Evolutionary conservation across 148 eudicot species (phyloP).

Genomic region (Polygonum aviculare): DNA sequence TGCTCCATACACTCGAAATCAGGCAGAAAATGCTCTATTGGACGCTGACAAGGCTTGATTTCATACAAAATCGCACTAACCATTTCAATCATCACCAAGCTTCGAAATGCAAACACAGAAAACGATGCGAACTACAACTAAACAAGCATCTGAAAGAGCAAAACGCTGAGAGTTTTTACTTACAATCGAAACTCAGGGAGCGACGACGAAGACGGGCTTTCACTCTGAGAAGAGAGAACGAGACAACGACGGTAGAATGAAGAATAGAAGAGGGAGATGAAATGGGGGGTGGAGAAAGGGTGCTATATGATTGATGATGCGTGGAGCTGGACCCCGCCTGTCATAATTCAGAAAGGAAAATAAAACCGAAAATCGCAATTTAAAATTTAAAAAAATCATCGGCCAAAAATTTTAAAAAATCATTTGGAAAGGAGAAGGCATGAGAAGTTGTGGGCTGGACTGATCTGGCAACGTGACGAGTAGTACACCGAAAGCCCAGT

Average conservation of each 20-base stretch:
- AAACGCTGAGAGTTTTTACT: neutral
- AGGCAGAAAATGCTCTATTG: neutral
- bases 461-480: neutral
- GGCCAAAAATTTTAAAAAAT: no score
- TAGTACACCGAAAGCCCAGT: conserved; percentile 2
- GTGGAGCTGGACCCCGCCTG: neutral
- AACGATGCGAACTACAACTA: neutral
- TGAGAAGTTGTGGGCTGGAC: neutral
- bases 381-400: no score
- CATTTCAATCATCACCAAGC: neutral
- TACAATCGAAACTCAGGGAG: neutral
- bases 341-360: neutral
- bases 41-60: neutral
- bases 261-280: neutral
- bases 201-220: neutral
- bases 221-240: neutral
- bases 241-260: neutral
- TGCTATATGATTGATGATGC: conserved; percentile 3
- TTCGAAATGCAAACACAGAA: neutral
- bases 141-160: neutral
- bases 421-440: neutral
- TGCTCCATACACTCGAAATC: neutral
- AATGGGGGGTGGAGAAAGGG: neutral
- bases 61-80: neutral
- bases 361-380: no score